Conservation (phyloP, 2,329 filamentous ascomycete genomes). For the Apiospora hydei region DNA sequence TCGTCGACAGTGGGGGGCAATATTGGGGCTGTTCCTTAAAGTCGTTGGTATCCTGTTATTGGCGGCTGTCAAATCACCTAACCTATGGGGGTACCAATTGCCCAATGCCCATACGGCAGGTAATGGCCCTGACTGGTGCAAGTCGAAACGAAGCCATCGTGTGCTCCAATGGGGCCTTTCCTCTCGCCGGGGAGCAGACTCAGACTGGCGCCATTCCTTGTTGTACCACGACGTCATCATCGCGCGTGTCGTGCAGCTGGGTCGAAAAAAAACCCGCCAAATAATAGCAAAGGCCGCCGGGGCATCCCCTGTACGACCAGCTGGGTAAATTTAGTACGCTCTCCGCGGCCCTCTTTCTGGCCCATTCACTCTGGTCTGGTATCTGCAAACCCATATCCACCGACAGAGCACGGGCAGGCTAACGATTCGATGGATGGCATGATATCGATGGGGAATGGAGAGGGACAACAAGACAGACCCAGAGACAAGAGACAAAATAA, state of each 20-base stretch:
- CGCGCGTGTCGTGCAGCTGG: constrained; percentile 16
- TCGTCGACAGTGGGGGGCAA: constrained; percentile 4
- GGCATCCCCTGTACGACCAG: neutral
- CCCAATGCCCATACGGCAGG: constrained; percentile 12
- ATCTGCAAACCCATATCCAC: neutral
- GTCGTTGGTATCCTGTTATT: neutral
- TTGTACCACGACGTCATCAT: constrained; percentile 17
- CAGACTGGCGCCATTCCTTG: constrained; percentile 11
- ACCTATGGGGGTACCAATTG: neutral
- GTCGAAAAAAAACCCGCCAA: neutral
- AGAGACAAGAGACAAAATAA: neutral
- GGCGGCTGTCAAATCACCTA: neutral
- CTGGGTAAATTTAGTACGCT: constrained; percentile 4
- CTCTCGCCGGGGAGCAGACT: neutral
- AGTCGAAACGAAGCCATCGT: constrained; percentile 10
- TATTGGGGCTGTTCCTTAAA: neutral
- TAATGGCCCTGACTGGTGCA: neutral
- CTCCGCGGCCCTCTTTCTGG: constrained; percentile 4
- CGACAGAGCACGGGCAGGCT: neutral
- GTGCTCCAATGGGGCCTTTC: constrained; percentile 1
- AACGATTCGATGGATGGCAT: neutral
- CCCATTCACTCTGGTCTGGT: neutral
- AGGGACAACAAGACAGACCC: neutral
- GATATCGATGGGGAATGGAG: neutral
- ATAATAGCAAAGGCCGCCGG: neutral